Percentiles rank a stretch among this genome's conserved stretches.
phyloP scores from a whole-genome alignment of 2,329 filamentous ascomycete genomes.

The Colletotrichum sojae region DNA sequence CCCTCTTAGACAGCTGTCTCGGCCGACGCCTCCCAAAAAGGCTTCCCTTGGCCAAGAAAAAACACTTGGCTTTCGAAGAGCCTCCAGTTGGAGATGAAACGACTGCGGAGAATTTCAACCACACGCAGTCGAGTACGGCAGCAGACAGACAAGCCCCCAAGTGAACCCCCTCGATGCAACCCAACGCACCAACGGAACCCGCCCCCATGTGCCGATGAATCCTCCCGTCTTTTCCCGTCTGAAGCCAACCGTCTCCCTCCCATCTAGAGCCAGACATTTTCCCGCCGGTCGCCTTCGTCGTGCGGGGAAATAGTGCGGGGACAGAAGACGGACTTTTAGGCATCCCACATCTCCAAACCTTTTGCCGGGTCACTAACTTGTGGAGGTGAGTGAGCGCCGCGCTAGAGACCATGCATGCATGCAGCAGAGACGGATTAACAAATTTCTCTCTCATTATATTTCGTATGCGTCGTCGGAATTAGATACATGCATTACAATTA shows the following conservation, averaged over 20 bases:
- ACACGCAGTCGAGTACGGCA: neutral
- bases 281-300: neutral
- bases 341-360: neutral
- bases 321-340: conserved; percentile 20
- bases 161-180: neutral
- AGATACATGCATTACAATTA: conserved; percentile 36
- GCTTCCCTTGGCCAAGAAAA: neutral
- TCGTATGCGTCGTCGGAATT: conserved; percentile 37
- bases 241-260: neutral
- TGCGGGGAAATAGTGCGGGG: conserved; percentile 28
- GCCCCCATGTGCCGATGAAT: neutral
- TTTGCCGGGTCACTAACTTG: neutral
- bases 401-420: neutral
- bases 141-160: neutral
- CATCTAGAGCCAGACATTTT: neutral
- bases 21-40: neutral
- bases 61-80: neutral
- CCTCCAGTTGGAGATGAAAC: conserved; percentile 7
- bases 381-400: neutral
- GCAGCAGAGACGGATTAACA: conserved; percentile 10
- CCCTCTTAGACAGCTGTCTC: neutral
- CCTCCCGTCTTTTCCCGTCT: conserved; percentile 14
- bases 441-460: conserved; percentile 18
- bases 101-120: conserved; percentile 15
- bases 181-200: neutral